Evolutionary conservation across 169 alveolate genomes (phyloP).

Genomic region (Eimeria necatrix): DNA sequence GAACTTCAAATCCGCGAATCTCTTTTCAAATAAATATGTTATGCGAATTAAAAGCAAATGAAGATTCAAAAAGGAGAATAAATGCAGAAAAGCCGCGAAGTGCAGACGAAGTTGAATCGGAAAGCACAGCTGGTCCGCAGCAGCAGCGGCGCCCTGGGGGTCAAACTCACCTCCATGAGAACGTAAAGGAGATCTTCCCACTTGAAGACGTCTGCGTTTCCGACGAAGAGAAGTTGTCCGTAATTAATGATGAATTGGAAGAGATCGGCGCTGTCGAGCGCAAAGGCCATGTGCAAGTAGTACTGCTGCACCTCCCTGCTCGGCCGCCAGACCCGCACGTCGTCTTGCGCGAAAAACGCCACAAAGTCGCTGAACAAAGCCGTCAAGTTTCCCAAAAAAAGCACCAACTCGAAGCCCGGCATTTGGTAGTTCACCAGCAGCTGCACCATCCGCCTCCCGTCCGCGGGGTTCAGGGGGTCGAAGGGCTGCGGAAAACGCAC

Average conservation of each 20-base stretch:
- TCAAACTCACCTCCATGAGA: slow-evolving; percentile 70
- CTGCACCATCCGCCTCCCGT: slow-evolving; percentile 70
- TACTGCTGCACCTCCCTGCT: slow-evolving; percentile 72
- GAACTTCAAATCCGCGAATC: neutral
- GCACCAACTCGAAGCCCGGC: slow-evolving; percentile 32
- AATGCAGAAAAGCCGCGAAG: neutral
- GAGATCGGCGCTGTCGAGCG: slow-evolving; percentile 39
- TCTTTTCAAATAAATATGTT: neutral
- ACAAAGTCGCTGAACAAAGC: slow-evolving; percentile 35
- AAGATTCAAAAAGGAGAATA: neutral
- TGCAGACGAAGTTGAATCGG: no score
- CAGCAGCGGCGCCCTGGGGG: neutral
- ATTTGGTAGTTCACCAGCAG: slow-evolving; percentile 46
- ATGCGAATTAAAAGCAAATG: neutral
- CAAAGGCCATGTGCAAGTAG: slow-evolving; percentile 75
- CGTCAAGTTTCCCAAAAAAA: slow-evolving; percentile 27
- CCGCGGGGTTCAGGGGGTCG: slow-evolving; percentile 74
- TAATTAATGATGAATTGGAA: slow-evolving; percentile 55
- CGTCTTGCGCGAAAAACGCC: slow-evolving; percentile 52
- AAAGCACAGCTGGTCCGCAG: no score
- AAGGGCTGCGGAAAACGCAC: slow-evolving; percentile 30
- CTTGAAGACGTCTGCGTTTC: slow-evolving; percentile 58
- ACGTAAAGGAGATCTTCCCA: slow-evolving; percentile 79
- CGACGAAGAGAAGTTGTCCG: slow-evolving; percentile 60
- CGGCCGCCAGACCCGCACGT: slow-evolving; percentile 39